Evolutionary conservation across 2,329 filamentous ascomycete genomes (phyloP).

Genomic region (Cladosporium sp.): DNA sequence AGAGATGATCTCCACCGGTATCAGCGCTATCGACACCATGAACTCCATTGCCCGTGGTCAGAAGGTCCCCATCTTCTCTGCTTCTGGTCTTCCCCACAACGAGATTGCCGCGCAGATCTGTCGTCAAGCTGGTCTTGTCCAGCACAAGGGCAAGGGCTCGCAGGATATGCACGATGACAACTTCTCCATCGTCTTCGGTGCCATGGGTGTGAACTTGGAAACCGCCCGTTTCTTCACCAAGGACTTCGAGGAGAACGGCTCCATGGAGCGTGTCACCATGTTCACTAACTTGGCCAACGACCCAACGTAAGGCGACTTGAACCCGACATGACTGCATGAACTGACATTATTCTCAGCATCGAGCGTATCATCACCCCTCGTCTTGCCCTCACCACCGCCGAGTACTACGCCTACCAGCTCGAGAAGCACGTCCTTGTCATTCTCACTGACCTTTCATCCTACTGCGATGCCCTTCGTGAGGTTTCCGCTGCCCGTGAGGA

Average conservation of each 20-base stretch:
- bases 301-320: constrained; percentile 65
- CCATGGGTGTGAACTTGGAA: constrained; percentile 99
- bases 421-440: constrained; percentile 99
- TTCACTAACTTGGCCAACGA: constrained; percentile 99
- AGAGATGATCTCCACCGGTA: constrained; percentile 99
- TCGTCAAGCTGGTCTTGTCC: constrained; percentile 89
- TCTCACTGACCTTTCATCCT: constrained; percentile 93
- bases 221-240: constrained; percentile 97
- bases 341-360: constrained; percentile 56
- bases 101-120: constrained; percentile 99
- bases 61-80: constrained; percentile 99
- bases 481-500: constrained; percentile 97
- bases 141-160: constrained; percentile 82
- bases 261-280: constrained; percentile 91
- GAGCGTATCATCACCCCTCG: constrained; percentile 99
- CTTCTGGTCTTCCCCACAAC: constrained; percentile 96
- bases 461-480: constrained; percentile 98
- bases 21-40: constrained; percentile 98
- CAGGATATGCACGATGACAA: constrained; percentile 98
- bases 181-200: constrained; percentile 98
- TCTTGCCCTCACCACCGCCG: constrained; percentile 93
- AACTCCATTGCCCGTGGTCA: constrained; percentile 88
- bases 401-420: constrained; percentile 99
- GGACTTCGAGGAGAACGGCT: constrained; percentile 98
- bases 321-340: constrained; percentile 13